Conservation (phyloP, 345 rosid genomes). For the Garcia nutans region DNA sequence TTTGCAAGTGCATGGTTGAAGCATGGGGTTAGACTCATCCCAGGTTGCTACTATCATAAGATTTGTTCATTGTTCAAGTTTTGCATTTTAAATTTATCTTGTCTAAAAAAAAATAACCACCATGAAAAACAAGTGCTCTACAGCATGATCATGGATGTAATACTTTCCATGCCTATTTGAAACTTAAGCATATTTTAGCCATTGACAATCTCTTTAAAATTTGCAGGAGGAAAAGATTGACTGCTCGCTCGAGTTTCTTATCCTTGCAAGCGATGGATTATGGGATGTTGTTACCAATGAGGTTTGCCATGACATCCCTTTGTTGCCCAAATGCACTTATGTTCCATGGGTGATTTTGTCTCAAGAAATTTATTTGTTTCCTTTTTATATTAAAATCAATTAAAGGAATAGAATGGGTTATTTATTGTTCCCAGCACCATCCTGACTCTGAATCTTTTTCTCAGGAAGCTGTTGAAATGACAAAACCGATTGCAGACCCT, state of each 20-base stretch:
- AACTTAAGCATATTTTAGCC: conserved; percentile 1
- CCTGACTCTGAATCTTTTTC: conserved; percentile 5
- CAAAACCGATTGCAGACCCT: conserved; percentile 68
- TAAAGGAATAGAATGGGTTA: neutral
- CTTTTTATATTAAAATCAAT: neutral
- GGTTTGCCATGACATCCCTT: conserved; percentile 37
- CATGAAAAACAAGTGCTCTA: neutral
- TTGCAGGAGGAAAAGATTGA: conserved; percentile 92
- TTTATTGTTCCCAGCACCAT: conserved; percentile 8
- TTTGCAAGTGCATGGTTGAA: neutral
- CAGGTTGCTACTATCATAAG: neutral
- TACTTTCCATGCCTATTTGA: neutral
- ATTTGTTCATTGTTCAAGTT: neutral
- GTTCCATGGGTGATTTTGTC: neutral
- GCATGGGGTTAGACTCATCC: neutral
- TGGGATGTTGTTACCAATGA: conserved; percentile 99
- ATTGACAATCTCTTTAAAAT: conserved; percentile 15
- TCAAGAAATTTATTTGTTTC: neutral
- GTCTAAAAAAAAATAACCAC: too few species aligned
- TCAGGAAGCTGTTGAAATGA: conserved; percentile 94
- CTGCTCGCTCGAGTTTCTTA: conserved; percentile 94
- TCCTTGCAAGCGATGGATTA: conserved; percentile 98
- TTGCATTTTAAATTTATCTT: neutral
- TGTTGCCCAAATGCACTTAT: neutral
- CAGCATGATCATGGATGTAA: neutral